These are phyloP conservation scores for Ulota crispa DNA, from an alignment of 225 moss, liverwort and hornwort genomes.

Conservation along the genomic window DNA sequence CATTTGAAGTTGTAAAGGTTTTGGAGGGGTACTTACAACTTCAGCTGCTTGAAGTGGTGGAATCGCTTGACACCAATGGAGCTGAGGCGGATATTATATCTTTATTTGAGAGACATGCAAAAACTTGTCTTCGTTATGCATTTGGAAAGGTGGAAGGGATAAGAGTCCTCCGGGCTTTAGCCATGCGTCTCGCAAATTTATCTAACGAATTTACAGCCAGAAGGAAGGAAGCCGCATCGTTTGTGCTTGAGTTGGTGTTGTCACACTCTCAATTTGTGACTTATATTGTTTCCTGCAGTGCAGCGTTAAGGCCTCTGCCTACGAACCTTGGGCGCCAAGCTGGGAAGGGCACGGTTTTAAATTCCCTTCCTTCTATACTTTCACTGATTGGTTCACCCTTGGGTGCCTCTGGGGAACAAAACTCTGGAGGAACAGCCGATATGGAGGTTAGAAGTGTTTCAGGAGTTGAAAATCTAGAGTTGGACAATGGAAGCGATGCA, in stretches of 20 bases:
- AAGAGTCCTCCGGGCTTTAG: constrained; percentile 62
- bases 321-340: constrained; percentile 69
- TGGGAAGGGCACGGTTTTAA: constrained; percentile 77
- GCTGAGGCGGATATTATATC: constrained; percentile 45
- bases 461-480: constrained; percentile 6
- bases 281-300: constrained; percentile 48
- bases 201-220: constrained; percentile 30
- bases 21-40: constrained; percentile 61
- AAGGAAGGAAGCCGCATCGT: constrained; percentile 37
- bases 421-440: constrained; percentile 18
- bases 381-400: constrained; percentile 71
- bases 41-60: constrained; percentile 53
- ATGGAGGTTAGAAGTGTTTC: constrained; percentile 25
- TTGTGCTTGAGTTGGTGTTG: constrained; percentile 76
- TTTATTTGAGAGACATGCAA: constrained; percentile 52
- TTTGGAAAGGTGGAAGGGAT: constrained; percentile 64
- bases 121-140: constrained; percentile 55
- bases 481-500: constrained; percentile 19
- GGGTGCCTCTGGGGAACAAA: constrained; percentile 14
- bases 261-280: constrained; percentile 85
- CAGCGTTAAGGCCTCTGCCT: constrained; percentile 51
- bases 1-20: constrained; percentile 28
- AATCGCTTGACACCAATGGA: constrained; percentile 39
- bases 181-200: constrained; percentile 45
- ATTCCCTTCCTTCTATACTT: constrained; percentile 80